These are phyloP conservation scores for Beauveria asiatica DNA, from an alignment of 2,329 filamentous ascomycete genomes.

Conservation along the genomic window DNA sequence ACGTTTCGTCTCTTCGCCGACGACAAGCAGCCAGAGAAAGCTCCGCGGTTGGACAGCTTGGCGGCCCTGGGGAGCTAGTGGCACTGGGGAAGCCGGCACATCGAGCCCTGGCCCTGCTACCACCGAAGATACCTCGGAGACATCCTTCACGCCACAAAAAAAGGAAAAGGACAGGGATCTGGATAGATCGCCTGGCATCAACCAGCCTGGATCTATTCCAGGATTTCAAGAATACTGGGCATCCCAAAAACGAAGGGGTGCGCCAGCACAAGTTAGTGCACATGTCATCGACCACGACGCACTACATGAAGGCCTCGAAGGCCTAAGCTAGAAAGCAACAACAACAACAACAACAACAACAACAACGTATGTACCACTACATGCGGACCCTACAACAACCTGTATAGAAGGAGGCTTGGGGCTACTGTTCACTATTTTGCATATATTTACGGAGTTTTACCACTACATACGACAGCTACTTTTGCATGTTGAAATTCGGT, in stretches of 20 bases:
- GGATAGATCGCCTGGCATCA: slow-evolving; percentile 61
- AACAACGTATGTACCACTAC: not conserved
- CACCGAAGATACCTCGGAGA: not conserved
- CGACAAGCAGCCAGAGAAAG: slow-evolving; percentile 17
- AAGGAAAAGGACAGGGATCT: slow-evolving; percentile 27
- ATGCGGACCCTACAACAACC: not conserved
- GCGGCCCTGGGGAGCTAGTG: slow-evolving; percentile 43
- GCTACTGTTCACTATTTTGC: not conserved
- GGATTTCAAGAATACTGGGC: slow-evolving; percentile 56
- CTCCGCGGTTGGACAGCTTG: slow-evolving; percentile 30
- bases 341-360: not conserved
- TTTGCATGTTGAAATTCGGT: not conserved
- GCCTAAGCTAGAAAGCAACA: slow-evolving; percentile 13
- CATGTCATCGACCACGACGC: slow-evolving; percentile 51
- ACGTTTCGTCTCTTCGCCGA: slow-evolving; percentile 23
- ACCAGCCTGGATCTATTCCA: slow-evolving; percentile 66
- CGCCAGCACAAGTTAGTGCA: slow-evolving; percentile 49
- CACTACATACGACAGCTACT: not conserved
- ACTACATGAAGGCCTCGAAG: slow-evolving; percentile 47
- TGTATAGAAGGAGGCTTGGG: not conserved
- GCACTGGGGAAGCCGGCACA: slow-evolving; percentile 13
- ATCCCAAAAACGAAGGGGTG: slow-evolving; percentile 39
- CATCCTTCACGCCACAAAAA: slow-evolving; percentile 8
- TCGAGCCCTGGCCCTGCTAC: not conserved
- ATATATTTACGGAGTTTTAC: slow-evolving; percentile 3